A percentile compares a stretch with the other conserved stretches of the same genome.
Evolutionary conservation across 2,329 filamentous ascomycete species (phyloP).

Genomic region (Teratosphaeria zuluensis): DNA sequence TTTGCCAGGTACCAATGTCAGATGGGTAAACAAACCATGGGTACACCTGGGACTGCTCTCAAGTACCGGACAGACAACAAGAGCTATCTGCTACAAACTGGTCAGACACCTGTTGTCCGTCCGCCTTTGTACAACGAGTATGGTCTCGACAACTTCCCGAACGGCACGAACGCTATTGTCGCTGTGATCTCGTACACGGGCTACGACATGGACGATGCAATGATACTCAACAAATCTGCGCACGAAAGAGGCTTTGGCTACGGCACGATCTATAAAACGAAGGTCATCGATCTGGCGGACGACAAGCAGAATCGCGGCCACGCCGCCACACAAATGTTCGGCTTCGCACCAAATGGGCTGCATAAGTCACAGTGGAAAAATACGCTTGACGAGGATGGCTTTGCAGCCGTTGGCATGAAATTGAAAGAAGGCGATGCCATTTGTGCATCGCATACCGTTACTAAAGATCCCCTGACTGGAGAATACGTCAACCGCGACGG

Average conservation of each 20-base stretch:
- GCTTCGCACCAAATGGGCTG: constrained; percentile 70
- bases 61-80: constrained; percentile 94
- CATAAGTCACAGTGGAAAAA: constrained; percentile 61
- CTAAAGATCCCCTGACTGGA: constrained; percentile 60
- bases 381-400: constrained; percentile 75
- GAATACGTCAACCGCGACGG: constrained; percentile 78
- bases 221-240: constrained; percentile 97
- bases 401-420: constrained; percentile 69
- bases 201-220: constrained; percentile 99
- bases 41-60: constrained; percentile 78
- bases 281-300: constrained; percentile 78
- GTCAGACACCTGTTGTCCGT: constrained; percentile 88
- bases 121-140: constrained; percentile 92
- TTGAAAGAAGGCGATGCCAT: constrained; percentile 75
- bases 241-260: constrained; percentile 94
- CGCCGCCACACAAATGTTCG: constrained; percentile 72
- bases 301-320: constrained; percentile 45
- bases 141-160: constrained; percentile 95
- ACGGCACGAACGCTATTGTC: constrained; percentile 89
- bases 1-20: constrained; percentile 57
- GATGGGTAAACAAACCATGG: constrained; percentile 99
- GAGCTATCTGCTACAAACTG: constrained; percentile 85
- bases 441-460: constrained; percentile 82
- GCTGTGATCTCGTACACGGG: constrained; percentile 98
- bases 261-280: constrained; percentile 96